Evolutionary conservation across 2,329 filamentous ascomycete genomes (phyloP).

Genomic region (Colletotrichum tropicicola): DNA sequence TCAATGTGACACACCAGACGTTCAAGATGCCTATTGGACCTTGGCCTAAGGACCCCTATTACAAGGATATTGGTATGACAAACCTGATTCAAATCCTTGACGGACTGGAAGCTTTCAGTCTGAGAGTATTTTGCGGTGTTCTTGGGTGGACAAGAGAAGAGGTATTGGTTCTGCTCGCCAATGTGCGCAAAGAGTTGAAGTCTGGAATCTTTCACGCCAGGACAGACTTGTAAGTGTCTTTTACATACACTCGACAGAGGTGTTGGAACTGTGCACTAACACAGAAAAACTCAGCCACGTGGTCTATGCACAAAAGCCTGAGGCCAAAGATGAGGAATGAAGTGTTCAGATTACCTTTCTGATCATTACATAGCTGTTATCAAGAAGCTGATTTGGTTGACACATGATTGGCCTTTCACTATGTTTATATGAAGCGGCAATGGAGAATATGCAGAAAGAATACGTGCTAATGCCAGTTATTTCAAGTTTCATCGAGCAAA

Average conservation of each 20-base stretch:
- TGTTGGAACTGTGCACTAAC: not conserved
- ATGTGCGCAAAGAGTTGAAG: constrained; percentile 38
- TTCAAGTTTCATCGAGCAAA: too few relatives aligned
- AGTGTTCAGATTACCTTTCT: not conserved
- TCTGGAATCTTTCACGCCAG: not conserved
- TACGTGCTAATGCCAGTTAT: too few relatives aligned
- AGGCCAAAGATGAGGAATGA: not conserved
- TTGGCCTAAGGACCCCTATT: constrained; percentile 44
- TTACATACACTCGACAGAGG: not conserved
- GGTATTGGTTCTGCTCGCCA: constrained; percentile 36
- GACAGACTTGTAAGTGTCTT: not conserved
- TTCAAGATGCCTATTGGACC: constrained; percentile 45
- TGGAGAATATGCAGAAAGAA: too few relatives aligned
- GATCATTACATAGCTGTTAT: not conserved
- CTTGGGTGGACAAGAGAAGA: constrained; percentile 39
- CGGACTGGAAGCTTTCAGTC: constrained; percentile 35
- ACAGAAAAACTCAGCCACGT: not conserved
- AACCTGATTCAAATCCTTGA: constrained; percentile 31
- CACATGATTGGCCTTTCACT: too few relatives aligned
- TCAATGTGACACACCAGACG: constrained; percentile 39
- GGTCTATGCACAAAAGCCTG: not conserved
- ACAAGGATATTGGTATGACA: constrained; percentile 40
- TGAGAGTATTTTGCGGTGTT: constrained; percentile 38
- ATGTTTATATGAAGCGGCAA: too few relatives aligned
- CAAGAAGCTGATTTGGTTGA: too few relatives aligned